Evolutionary conservation across 1,284 basidiomycete genomes (phyloP).

Genomic region (Melampsora larici-populina): DNA sequence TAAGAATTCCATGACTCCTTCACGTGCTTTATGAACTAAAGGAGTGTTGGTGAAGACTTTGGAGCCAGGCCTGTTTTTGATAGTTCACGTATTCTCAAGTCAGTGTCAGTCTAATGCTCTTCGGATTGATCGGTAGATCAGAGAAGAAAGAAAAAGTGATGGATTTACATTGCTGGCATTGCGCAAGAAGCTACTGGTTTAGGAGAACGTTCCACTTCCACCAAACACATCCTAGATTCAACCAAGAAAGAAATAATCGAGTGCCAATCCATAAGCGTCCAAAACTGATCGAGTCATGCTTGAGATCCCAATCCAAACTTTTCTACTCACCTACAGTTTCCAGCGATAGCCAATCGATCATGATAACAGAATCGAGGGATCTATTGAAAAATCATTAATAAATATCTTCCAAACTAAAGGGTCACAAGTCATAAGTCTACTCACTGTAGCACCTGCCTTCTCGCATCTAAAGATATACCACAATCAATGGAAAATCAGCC

Average conservation of each 20-base stretch:
- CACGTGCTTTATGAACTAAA: constrained; percentile 88
- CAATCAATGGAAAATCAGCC: not conserved
- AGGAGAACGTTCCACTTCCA: constrained; percentile 91
- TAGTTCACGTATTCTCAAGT: not conserved
- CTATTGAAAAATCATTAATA: constrained; percentile 48
- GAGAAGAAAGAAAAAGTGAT: not conserved
- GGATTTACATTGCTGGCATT: constrained; percentile 79
- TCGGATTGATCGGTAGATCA: no score
- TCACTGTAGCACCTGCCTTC: constrained; percentile 41
- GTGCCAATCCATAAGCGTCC: constrained; percentile 6
- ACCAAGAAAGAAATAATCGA: constrained; percentile 43
- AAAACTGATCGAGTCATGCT: not conserved
- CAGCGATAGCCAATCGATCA: constrained; percentile 87
- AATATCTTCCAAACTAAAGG: not conserved
- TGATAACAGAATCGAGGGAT: constrained; percentile 79
- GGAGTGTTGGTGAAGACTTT: constrained; percentile 96
- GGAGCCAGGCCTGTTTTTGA: constrained; percentile 65
- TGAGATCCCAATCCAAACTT: not conserved
- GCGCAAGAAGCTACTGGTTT: constrained; percentile 88
- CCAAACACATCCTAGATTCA: constrained; percentile 79
- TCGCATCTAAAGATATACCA: constrained; percentile 16
- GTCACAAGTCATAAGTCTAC: not conserved
- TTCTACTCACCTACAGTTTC: constrained; percentile 77
- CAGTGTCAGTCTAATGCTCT: not conserved
- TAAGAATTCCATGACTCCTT: constrained; percentile 98